Conservation (phyloP, 2,329 filamentous ascomycete genomes). For the Paecilomyces niveus region DNA sequence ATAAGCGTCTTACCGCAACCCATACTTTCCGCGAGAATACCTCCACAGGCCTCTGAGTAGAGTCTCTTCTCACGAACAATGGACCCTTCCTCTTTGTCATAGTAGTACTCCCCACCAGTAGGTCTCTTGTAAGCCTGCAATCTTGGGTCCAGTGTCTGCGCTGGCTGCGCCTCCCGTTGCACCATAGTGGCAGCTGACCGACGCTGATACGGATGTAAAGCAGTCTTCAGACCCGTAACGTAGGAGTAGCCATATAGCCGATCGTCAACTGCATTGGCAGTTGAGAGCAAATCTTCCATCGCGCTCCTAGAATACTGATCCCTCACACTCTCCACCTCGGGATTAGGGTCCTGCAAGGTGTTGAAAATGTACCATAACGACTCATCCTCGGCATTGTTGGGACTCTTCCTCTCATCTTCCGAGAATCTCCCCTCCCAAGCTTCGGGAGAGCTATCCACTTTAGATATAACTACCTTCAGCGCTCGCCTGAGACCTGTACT, state of each 20-base stretch:
- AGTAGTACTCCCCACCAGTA: conserved; percentile 58
- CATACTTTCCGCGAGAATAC: conserved; percentile 49
- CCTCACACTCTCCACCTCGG: conserved; percentile 21
- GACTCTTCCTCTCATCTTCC: conserved; percentile 1
- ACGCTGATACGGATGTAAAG: conserved; percentile 70
- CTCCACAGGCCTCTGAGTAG: conserved; percentile 69
- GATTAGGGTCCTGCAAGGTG: conserved; percentile 36
- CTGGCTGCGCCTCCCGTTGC: conserved; percentile 64
- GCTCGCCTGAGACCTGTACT: conserved; percentile 25
- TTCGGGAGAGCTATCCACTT: conserved; percentile 29
- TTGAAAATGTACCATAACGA: conserved; percentile 47
- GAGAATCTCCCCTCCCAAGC: conserved; percentile 31
- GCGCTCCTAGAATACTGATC: conserved; percentile 26
- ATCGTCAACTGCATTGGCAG: conserved; percentile 4
- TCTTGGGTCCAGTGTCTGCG: conserved; percentile 64
- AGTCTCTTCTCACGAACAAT: conserved; percentile 60
- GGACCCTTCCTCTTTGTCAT: conserved; percentile 56
- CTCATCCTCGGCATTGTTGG: conserved; percentile 28
- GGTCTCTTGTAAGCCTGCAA: conserved; percentile 57
- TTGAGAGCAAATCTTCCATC: conserved; percentile 29
- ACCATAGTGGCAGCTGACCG: conserved; percentile 78
- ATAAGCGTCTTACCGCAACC: conserved; percentile 79
- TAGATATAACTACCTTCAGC: conserved; percentile 33
- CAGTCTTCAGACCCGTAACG: conserved; percentile 43
- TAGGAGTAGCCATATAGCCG: conserved; percentile 11